Conservation (phyloP, 2,329 filamentous ascomycete genomes). For the Didymella pinodella region DNA sequence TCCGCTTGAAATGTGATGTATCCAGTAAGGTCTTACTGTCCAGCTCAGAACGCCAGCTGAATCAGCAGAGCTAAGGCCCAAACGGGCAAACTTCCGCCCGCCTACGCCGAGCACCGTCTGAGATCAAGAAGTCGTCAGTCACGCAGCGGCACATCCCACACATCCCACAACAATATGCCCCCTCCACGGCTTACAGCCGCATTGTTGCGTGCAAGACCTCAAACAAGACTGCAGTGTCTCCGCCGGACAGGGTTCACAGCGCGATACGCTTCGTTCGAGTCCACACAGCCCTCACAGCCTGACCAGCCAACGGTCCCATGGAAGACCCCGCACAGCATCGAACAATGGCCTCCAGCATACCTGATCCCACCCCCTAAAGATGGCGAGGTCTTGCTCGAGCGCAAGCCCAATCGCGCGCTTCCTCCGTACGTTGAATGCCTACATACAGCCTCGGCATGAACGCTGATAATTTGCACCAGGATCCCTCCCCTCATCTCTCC, state of each 20-base stretch:
- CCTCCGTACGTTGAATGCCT: constrained; percentile 38
- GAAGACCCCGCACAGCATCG: constrained; percentile 50
- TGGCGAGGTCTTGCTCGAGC: constrained; percentile 45
- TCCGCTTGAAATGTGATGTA: background rate
- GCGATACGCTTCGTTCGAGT: constrained; percentile 34
- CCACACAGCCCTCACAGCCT: constrained; percentile 28
- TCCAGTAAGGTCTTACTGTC: background rate
- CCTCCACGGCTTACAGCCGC: constrained; percentile 37
- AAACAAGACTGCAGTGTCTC: constrained; percentile 33
- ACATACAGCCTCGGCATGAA: background rate
- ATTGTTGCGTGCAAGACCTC: constrained; percentile 36
- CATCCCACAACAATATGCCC: constrained; percentile 31
- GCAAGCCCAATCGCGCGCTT: constrained; percentile 45
- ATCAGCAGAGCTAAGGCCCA: background rate
- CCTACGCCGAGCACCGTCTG: constrained; percentile 27
- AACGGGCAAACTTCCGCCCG: constrained; percentile 20
- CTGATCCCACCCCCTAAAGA: constrained; percentile 49
- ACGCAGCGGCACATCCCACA: constrained; percentile 15
- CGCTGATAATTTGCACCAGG: constrained; percentile 29
- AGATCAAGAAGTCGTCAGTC: constrained; percentile 26
- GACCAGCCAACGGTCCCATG: constrained; percentile 44
- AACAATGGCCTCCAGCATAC: constrained; percentile 46
- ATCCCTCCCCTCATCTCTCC: constrained; percentile 46
- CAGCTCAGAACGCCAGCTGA: background rate
- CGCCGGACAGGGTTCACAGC: constrained; percentile 29